Base-by-base conservation (phyloP, 495 filamentous ascomycete genomes). In the Penicillium roqueforti region DNA sequence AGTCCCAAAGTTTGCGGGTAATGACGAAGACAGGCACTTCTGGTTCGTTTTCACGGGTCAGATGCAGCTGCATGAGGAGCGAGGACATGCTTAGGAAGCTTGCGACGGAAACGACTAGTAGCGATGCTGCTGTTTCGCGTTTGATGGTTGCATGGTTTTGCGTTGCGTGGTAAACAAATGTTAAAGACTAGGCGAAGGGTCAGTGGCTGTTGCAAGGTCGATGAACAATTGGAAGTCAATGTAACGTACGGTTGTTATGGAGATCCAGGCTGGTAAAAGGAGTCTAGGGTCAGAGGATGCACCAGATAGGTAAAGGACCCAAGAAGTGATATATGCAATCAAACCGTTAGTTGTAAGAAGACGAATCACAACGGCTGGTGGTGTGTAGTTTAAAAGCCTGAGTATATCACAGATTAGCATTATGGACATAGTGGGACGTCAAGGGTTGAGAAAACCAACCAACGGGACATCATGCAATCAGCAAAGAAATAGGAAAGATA, bases 401-500 rank as follows among this genome's bases (percentile, higher is more conserved):
- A 28, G 13, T 36, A 36, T 16, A 31, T 31, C 20, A 39, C 25
- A 8, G 28, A 51, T 51, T 6, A 44, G 32, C 42, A 37, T 51
- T 14, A 48, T 39, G 22, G 25, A 32, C 28, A 28, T 39, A 28
- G 3, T 45, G 22, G 37, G 14, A 38, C 1, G 9, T 26, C 29
- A 13, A 51, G 32, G 28, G 32, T 45, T 19, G 37, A 40, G 23
- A 41, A 42, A 38, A 74, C 76, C n/a, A 56, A 88, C 89, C 89
- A 93, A 67, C 90, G 84, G 57, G 87, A 91, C 89, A 95, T 95
- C 64, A 93, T 84, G 70, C 88, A 90, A 72, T 95, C 89, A 54
- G 88, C 91, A 70, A 93, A 92, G 72, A 91, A 87, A 69, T 91
- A 93, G 51, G 87, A 89, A 66, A 93, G 80, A 70, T 91, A 91